Conservation (phyloP, 78 protist species). For the Bodo saltans region DNA sequence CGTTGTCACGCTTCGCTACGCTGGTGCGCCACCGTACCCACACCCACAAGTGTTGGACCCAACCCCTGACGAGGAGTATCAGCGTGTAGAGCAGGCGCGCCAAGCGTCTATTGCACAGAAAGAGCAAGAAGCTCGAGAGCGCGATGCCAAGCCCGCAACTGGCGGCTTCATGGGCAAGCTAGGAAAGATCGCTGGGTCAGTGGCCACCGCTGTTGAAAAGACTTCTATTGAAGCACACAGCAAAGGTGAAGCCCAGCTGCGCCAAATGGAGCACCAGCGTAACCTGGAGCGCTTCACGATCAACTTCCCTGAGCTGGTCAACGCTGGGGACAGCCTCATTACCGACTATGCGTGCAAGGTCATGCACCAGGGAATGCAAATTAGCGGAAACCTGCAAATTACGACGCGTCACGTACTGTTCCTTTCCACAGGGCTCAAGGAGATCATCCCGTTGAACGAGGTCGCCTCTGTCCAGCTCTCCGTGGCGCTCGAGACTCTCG, state of each 20-base stretch:
- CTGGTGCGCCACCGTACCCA: conserved; percentile 3
- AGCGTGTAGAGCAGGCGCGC: neutral
- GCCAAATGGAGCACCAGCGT: neutral
- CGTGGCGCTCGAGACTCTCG: conserved; percentile 3
- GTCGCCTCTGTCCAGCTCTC: neutral
- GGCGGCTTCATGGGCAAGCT: neutral
- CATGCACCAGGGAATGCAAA: neutral
- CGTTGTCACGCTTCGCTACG: neutral
- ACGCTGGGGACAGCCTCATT: neutral
- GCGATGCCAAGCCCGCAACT: neutral
- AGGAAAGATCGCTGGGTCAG: neutral
- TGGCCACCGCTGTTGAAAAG: neutral
- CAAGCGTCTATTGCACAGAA: neutral
- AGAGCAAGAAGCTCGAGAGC: neutral
- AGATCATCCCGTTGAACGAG: neutral
- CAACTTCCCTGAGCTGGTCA: neutral
- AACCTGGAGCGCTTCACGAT: neutral
- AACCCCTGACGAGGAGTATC: conserved; percentile 22
- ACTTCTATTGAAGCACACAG: neutral
- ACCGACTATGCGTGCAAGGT: conserved; percentile 12
- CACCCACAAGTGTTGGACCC: neutral
- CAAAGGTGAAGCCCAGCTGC: neutral
- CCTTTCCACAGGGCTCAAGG: neutral
- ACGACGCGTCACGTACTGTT: neutral
- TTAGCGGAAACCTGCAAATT: neutral